A percentile compares a stretch with the other conserved stretches of the same genome.
Evolutionary conservation across 139 green algal species (phyloP).

Genomic region (Volvox reticuliferus): DNA sequence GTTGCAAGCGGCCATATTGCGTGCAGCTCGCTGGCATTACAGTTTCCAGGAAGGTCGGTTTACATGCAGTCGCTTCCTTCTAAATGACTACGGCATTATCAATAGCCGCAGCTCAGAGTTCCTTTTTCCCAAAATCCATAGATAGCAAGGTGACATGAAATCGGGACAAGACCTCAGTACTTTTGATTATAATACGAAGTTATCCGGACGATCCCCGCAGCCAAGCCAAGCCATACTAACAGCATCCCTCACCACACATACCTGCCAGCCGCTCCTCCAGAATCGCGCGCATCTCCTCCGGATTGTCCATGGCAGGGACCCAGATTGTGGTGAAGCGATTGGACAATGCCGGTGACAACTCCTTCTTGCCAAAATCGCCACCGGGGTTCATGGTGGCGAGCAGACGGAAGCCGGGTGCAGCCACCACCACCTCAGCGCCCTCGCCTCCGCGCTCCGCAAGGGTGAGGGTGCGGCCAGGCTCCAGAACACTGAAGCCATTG

Average conservation of each 20-base stretch:
- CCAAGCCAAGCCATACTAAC: no score
- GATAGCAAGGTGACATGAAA: no score
- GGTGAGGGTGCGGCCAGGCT: constrained; percentile 90
- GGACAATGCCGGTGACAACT: constrained; percentile 95
- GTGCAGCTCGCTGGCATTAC: no score
- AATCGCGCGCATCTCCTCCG: constrained; percentile 81
- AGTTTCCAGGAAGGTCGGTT: no score
- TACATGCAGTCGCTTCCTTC: no score
- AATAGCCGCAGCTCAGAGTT: no score
- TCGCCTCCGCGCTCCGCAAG: constrained; percentile 96
- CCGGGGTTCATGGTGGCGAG: constrained; percentile 99
- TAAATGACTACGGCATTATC: no score
- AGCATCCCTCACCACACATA: background rate
- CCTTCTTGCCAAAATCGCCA: constrained; percentile 97
- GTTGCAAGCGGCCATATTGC: no score
- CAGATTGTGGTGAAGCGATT: constrained; percentile 87
- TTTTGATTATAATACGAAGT: no score
- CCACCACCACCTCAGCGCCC: constrained; percentile 82
- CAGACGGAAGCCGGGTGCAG: constrained; percentile 87
- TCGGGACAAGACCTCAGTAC: no score
- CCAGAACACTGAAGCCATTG: constrained; percentile 85
- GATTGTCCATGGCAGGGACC: constrained; percentile 82
- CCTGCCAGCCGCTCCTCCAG: constrained; percentile 66
- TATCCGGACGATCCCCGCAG: no score
- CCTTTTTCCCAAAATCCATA: no score